Conservation (phyloP, 768 basidiomycete genomes). For the Hydnomerulius pinastri region DNA sequence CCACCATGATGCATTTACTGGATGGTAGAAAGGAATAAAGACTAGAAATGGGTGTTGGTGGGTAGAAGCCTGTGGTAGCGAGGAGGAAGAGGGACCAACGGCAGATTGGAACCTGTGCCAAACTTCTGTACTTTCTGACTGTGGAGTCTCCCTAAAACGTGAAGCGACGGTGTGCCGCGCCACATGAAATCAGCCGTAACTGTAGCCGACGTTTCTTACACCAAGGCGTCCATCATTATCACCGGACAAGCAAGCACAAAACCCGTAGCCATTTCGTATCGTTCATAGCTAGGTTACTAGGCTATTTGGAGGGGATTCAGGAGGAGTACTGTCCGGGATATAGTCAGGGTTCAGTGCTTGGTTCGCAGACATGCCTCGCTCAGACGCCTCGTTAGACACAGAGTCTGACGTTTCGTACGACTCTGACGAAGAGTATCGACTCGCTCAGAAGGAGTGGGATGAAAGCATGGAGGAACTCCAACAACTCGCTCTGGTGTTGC, state of each 20-base stretch:
- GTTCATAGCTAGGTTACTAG: too few relatives aligned
- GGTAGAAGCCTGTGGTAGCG: too few relatives aligned
- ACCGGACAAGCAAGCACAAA: background rate
- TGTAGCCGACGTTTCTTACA: background rate
- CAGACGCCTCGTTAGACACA: slow-evolving; percentile 61
- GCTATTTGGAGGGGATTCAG: background rate
- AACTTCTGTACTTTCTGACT: background rate
- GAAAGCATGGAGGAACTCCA: slow-evolving; percentile 86
- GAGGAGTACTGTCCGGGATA: background rate
- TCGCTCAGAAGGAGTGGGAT: slow-evolving; percentile 91
- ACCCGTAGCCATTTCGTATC: too few relatives aligned
- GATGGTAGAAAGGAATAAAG: slow-evolving; percentile 6
- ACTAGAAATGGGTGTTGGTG: slow-evolving; percentile 6
- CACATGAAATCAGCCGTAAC: slow-evolving; percentile 15
- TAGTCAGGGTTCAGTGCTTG: slow-evolving; percentile 14
- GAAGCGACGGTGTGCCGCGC: slow-evolving; percentile 12
- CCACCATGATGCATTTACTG: slow-evolving; percentile 58
- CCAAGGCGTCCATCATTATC: background rate
- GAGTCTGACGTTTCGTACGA: slow-evolving; percentile 52
- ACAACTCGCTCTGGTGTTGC: slow-evolving; percentile 74
- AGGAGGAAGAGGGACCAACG: too few relatives aligned
- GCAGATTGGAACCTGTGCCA: background rate
- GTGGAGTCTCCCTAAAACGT: slow-evolving; percentile 20
- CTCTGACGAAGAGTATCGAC: slow-evolving; percentile 65
- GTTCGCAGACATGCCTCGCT: slow-evolving; percentile 65